Conservation (phyloP, 169 alveolate genomes). For the Plasmodium yoelii region DNA sequence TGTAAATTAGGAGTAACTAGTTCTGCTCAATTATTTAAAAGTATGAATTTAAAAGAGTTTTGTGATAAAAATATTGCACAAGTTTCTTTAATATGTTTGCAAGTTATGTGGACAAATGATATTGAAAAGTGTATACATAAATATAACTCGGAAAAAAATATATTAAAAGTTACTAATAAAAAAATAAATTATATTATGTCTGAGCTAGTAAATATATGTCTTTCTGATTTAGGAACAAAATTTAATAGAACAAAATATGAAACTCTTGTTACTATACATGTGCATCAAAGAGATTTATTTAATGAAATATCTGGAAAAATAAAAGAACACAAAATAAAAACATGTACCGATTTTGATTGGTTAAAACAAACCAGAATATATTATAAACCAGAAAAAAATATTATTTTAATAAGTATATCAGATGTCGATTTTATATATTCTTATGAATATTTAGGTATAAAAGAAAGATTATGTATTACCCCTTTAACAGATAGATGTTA, state of each 20-base stretch:
- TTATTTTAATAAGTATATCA: conserved; percentile 91
- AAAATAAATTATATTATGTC: conserved; percentile 89
- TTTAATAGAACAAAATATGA: conserved; percentile 95
- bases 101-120: conserved; percentile 95
- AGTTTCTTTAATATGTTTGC: conserved; percentile 93
- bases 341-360: conserved; percentile 94
- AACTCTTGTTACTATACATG: conserved; percentile 96
- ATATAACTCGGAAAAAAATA: conserved; percentile 88
- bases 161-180: conserved; percentile 81
- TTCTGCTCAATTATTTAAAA: conserved; percentile 86
- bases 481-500: conserved; percentile 99
- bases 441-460: conserved; percentile 97
- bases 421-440: conserved; percentile 96
- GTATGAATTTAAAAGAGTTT: conserved; percentile 91
- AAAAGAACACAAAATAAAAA: conserved; percentile 73
- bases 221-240: conserved; percentile 92
- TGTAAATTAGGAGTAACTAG: conserved; percentile 88
- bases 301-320: conserved; percentile 91
- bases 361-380: conserved; percentile 96
- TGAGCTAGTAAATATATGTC: conserved; percentile 91
- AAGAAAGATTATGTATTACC: conserved; percentile 97
- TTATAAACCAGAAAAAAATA: conserved; percentile 89
- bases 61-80: conserved; percentile 93
- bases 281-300: conserved; percentile 96
- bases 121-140: conserved; percentile 94